A percentile compares a stretch with the other conserved stretches of the same genome.
phyloP scores from a whole-genome alignment of 768 basidiomycete species.

The Xerocomellus intermedius region DNA sequence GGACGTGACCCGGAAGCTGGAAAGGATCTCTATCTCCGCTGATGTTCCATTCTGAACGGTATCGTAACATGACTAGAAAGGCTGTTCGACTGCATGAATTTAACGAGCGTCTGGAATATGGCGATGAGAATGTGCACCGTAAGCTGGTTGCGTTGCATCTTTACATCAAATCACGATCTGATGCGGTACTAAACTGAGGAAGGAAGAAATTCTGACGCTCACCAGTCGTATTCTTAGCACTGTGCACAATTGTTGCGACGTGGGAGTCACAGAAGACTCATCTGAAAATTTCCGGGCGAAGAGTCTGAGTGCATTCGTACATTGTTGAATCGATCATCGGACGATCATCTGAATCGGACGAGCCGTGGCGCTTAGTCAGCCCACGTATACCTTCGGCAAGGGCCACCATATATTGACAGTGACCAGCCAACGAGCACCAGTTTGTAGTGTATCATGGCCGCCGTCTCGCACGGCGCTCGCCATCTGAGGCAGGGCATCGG shows the following conservation, averaged over 20 bases:
- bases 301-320: too few relatives aligned
- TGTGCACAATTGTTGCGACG: too few relatives aligned
- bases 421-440: too few relatives aligned
- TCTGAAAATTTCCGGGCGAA: too few relatives aligned
- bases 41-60: not conserved
- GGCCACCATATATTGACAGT: too few relatives aligned
- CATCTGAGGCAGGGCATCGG: conserved; percentile 27
- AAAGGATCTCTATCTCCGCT: not conserved
- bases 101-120: not conserved
- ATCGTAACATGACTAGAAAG: not conserved
- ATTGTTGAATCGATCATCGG: too few relatives aligned
- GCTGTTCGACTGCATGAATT: not conserved
- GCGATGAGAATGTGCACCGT: not conserved
- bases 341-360: too few relatives aligned
- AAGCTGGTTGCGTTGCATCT: not conserved
- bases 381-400: conserved; percentile 14
- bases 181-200: too few relatives aligned
- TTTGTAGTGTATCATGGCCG: conserved; percentile 16
- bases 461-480: conserved; percentile 26
- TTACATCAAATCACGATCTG: not conserved
- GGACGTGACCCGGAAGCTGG: not conserved
- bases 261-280: too few relatives aligned
- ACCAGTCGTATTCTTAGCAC: not conserved
- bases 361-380: conserved; percentile 19
- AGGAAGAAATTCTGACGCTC: too few relatives aligned